Evolutionary conservation across 805 yeast species (phyloP).

Genomic region (Yamadazyma paraphyllophila): DNA sequence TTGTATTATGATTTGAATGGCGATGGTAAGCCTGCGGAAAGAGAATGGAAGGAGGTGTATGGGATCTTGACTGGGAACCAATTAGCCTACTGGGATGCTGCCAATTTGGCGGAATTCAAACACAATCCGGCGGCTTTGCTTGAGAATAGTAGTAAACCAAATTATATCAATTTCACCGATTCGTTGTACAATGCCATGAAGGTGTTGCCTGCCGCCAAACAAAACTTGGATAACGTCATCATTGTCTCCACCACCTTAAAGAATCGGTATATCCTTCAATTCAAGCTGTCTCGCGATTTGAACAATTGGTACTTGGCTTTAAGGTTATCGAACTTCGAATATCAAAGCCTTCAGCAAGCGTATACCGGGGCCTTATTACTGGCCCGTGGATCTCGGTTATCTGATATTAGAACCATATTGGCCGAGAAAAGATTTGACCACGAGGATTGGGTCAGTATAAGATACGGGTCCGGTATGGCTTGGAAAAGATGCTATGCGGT

Average conservation of each 20-base stretch:
- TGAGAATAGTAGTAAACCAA: conserved; percentile 69
- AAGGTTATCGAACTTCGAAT: conserved; percentile 77
- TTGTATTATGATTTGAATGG: conserved; percentile 69
- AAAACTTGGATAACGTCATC: conserved; percentile 69
- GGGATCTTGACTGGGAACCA: conserved; percentile 91
- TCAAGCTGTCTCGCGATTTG: conserved; percentile 61
- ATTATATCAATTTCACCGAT: conserved; percentile 87
- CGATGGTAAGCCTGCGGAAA: conserved; percentile 82
- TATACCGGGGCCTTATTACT: conserved; percentile 93
- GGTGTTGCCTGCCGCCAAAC: conserved; percentile 60
- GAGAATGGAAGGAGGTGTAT: conserved; percentile 90
- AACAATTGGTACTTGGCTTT: conserved; percentile 81
- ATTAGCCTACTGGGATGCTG: conserved; percentile 89
- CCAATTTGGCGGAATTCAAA: conserved; percentile 52
- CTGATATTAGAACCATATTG: conserved; percentile 81
- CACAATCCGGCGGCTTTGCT: conserved; percentile 50
- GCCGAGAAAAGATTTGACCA: conserved; percentile 83
- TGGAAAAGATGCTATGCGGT: conserved; percentile 95
- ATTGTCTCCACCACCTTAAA: conserved; percentile 91
- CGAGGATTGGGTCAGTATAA: conserved; percentile 92
- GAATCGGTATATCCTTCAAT: conserved; percentile 82
- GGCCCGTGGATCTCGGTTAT: conserved; percentile 83
- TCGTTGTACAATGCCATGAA: conserved; percentile 76
- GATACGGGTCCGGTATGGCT: conserved; percentile 97
- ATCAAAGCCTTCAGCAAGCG: conserved; percentile 84